Evolutionary conservation across 108 stramenopile species (phyloP), one percentile per base, ranked within the genome.

Genomic region (Pseudonitzschia multiseries): DNA sequence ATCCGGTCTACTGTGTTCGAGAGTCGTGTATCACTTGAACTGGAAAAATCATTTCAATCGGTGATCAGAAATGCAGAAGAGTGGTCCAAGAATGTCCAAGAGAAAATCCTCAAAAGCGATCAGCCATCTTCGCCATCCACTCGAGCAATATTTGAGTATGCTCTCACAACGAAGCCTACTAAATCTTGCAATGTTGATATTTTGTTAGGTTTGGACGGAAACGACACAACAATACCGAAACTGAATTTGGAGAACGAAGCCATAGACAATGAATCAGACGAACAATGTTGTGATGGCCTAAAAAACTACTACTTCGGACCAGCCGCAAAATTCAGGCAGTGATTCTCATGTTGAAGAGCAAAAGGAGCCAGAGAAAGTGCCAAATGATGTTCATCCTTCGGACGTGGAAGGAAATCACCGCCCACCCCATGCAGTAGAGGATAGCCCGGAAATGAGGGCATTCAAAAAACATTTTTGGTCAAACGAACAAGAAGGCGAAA

Each of bases 381-480:
- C 17, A 1, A 14, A 21, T 28, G 28, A 28, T 42, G 10, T 0
- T 18, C 9, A 71, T 60, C 6, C 41, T 22, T 4, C 15, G 4
- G 18, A 33, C 27, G 24, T 24, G 12, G 51, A 32, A 56, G 32
- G 13, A 26, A 18, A 20, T 4, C 3, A 43, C 8, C 41, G 50
- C 18, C 46, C 46, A 17, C 0, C 29, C 46, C 12, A 2, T 48
- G 18, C 13, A 8, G 18, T 10, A 20, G 17, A 40, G 59, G 33
- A 54, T 8, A 56, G 24, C 13, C 18, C 56, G 2, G 54, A 62
- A 21, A 54, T 66, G 48, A 43, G 70, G 54, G 66, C 63, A 61
- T 78, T 78, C 26, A 68, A 72, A 0, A 65, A 56, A 21, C 66
- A 68, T 4, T 78, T 78, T 65, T 67, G 71, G 56, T 48, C 64